Base-by-base conservation (phyloP, 2,329 filamentous ascomycete species). In the Talaromyces albobiverticillius region DNA sequence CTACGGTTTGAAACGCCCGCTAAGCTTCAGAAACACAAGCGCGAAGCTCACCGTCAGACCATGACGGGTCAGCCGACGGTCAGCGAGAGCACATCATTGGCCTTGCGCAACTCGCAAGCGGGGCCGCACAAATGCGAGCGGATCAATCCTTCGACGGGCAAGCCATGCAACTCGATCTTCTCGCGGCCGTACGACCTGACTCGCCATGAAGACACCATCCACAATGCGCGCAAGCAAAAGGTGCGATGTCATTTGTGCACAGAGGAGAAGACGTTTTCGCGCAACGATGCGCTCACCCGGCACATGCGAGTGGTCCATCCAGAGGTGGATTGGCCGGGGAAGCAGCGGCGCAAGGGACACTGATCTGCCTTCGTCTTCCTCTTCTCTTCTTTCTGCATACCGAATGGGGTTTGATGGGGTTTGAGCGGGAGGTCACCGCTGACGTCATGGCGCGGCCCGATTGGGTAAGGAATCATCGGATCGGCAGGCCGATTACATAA, bases 161-260 rank as follows among this genome's bases (percentile, higher is more conserved):
- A 96, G 76, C 88, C 91, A 0, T 97, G 94, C 81, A 93, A 90
- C 69, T 95, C 91, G 0, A 80, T 96, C 51, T 97, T 99, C 73
- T 96, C 93, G 1, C 81, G 94, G 18, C 94, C 94, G 1, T 99
- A 99, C 78, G 94, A 99, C 71, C 80, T 99, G 50, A 99, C 94
- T 0, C 82, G 94, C 20, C 94, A 99, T 68, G 94, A 99, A 71
- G 93, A 96, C 61, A 97, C 94, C 0, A 97, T 97, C 60, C 94
- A 97, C 80, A 96, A 96, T 64, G 87, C 86, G 1, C 85, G 89
- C 64, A 96, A 96, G 79, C 86, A 92, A 71, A 97, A 97, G 77
- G 91, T 96, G 7, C 86, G 90, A 42, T 99, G 94, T 72, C 86
- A 92, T 59, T 76, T 96, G 46, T 99, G 94, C 74, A 91, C 89